phyloP scores from a whole-genome alignment of 306 rosid species.

The Glycine soja region DNA sequence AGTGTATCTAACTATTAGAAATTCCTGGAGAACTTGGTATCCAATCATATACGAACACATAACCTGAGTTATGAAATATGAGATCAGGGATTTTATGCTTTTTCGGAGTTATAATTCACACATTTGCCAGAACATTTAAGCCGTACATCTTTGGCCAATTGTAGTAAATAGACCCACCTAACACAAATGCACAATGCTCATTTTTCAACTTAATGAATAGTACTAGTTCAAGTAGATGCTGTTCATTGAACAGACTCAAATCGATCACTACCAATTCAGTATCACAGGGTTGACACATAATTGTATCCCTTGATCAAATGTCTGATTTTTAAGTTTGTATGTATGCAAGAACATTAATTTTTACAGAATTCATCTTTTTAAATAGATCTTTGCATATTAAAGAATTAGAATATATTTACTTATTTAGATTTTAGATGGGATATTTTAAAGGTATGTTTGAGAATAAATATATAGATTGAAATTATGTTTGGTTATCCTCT shows the following conservation, averaged over 20 bases:
- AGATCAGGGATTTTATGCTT: not conserved
- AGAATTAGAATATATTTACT: too few relatives aligned
- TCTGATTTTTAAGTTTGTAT: too few relatives aligned
- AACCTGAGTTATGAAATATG: not conserved
- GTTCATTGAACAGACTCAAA: constrained; percentile 32
- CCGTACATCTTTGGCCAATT: constrained; percentile 19
- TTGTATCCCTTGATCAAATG: not conserved
- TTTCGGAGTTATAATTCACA: not conserved
- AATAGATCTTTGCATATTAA: too few relatives aligned
- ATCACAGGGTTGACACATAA: not conserved
- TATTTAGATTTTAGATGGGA: too few relatives aligned
- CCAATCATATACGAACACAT: constrained; percentile 1
- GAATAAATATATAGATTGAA: too few relatives aligned
- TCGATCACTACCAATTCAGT: not conserved
- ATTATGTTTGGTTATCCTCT: too few relatives aligned
- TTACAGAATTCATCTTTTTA: too few relatives aligned
- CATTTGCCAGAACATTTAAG: constrained; percentile 18
- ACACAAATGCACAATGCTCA: constrained; percentile 33
- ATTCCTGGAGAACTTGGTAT: not conserved
- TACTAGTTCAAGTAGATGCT: constrained; percentile 30
- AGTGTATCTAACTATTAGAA: not conserved
- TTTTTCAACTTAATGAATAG: constrained; percentile 10
- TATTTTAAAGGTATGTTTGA: too few relatives aligned
- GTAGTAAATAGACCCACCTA: constrained; percentile 57
- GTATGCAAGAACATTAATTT: too few relatives aligned